A percentile compares a stretch with the other conserved stretches of the same genome.
These are phyloP conservation scores for Trametes cinnabarina DNA, from an alignment of 768 basidiomycete genomes.

Conservation along the genomic window DNA sequence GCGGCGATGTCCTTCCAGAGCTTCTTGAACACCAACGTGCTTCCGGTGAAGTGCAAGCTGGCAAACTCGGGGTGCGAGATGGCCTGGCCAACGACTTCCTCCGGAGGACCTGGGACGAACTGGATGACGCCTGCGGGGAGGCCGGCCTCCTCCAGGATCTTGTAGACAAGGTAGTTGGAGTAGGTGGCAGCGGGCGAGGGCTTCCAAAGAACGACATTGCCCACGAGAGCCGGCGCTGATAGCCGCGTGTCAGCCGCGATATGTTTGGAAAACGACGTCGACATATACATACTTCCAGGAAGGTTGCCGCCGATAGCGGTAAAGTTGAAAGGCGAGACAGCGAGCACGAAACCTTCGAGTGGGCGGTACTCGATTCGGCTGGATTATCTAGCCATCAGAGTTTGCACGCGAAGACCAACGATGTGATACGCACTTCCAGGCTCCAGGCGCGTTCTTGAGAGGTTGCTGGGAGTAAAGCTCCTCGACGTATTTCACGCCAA, in stretches of 20 bases:
- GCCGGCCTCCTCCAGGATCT: slow-evolving; percentile 92
- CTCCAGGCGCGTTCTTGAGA: slow-evolving; percentile 74
- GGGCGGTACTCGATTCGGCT: slow-evolving; percentile 96
- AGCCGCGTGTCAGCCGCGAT: too few relatives aligned
- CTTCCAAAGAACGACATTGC: slow-evolving; percentile 96
- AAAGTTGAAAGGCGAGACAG: slow-evolving; percentile 98
- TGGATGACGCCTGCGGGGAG: slow-evolving; percentile 94
- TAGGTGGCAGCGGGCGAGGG: slow-evolving; percentile 94
- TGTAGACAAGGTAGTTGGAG: slow-evolving; percentile 89
- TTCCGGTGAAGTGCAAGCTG: slow-evolving; percentile 94
- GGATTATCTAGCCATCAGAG: slow-evolving; percentile 4
- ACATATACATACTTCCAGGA: slow-evolving; percentile 58
- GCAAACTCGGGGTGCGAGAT: slow-evolving; percentile 80
- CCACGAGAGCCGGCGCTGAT: slow-evolving; percentile 84
- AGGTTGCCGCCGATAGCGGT: slow-evolving; percentile 98
- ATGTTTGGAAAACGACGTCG: not conserved
- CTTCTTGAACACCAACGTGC: slow-evolving; percentile 90
- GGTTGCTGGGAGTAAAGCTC: slow-evolving; percentile 93
- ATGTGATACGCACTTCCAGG: slow-evolving; percentile 88
- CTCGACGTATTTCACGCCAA: slow-evolving; percentile 95
- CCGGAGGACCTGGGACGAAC: slow-evolving; percentile 88
- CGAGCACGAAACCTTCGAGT: slow-evolving; percentile 97
- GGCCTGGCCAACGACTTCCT: slow-evolving; percentile 81
- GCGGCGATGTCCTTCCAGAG: slow-evolving; percentile 94
- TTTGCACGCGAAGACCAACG: not conserved